Conservation (phyloP, 2,329 filamentous ascomycete genomes). For the Colletotrichum sp. region DNA sequence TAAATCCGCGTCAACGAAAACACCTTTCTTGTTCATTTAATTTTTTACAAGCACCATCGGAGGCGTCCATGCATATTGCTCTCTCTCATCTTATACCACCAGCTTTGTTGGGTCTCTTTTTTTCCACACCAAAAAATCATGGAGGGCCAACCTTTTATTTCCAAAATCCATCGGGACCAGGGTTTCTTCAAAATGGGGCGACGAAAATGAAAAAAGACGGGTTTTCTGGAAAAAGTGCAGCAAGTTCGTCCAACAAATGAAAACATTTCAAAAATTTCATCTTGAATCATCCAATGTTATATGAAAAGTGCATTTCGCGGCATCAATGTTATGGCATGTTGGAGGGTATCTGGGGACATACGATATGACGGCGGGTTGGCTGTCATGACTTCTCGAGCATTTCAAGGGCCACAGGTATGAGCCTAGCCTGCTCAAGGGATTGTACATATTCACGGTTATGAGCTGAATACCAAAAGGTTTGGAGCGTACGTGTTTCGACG, state of each 20-base stretch:
- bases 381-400: not conserved
- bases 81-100: constrained; percentile 22
- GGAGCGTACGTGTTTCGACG: no score
- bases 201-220: not conserved
- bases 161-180: constrained; percentile 8
- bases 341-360: not conserved
- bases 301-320: not conserved
- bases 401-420: no score
- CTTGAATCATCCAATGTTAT: not conserved
- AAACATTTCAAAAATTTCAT: not conserved
- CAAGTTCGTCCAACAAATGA: not conserved
- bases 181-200: constrained; percentile 8
- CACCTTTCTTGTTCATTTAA: constrained; percentile 12
- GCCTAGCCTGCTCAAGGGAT: no score
- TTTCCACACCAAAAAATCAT: not conserved
- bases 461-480: no score
- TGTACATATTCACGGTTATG: no score
- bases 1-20: not conserved
- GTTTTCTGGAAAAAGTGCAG: not conserved
- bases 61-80: constrained; percentile 21
- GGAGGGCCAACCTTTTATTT: not conserved
- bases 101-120: constrained; percentile 12
- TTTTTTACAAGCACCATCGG: constrained; percentile 6
- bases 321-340: not conserved
- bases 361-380: not conserved